Conservation (phyloP, 805 yeast species). For the Dipodascus albidus region DNA sequence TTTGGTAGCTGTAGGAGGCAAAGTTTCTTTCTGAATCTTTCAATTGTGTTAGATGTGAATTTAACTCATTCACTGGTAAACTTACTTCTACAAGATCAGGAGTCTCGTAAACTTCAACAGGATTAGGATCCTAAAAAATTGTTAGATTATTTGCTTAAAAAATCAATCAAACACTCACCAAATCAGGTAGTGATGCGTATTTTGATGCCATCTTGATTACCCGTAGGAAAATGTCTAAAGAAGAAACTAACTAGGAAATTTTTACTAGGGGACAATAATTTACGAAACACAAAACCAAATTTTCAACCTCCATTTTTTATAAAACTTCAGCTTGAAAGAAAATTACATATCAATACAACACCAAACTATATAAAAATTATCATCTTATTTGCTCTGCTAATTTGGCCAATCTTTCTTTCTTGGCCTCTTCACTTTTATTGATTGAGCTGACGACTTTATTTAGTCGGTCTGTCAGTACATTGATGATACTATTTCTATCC, state of each 20-base stretch:
- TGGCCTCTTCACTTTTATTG: background rate
- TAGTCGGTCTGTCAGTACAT: slow-evolving; percentile 11
- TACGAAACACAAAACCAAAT: too few species aligned
- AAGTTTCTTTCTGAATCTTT: background rate
- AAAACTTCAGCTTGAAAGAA: too few species aligned
- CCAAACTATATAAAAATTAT: background rate
- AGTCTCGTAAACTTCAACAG: background rate
- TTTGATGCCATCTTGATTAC: background rate
- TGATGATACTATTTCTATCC: slow-evolving; percentile 30
- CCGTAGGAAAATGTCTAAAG: background rate
- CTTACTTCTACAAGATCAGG: background rate
- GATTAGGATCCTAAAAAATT: background rate
- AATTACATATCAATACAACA: background rate
- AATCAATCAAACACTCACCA: background rate
- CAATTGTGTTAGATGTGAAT: background rate
- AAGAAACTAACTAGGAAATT: too few species aligned
- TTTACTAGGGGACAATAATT: background rate
- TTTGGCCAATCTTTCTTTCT: background rate
- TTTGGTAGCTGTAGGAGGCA: background rate
- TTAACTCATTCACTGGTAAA: background rate
- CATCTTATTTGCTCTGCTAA: background rate
- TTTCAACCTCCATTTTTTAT: too few species aligned
- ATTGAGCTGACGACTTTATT: slow-evolving; percentile 7
- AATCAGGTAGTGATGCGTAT: background rate
- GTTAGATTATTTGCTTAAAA: background rate